Conservation (phyloP, 345 rosid genomes). For the Dovyalis caffra region DNA sequence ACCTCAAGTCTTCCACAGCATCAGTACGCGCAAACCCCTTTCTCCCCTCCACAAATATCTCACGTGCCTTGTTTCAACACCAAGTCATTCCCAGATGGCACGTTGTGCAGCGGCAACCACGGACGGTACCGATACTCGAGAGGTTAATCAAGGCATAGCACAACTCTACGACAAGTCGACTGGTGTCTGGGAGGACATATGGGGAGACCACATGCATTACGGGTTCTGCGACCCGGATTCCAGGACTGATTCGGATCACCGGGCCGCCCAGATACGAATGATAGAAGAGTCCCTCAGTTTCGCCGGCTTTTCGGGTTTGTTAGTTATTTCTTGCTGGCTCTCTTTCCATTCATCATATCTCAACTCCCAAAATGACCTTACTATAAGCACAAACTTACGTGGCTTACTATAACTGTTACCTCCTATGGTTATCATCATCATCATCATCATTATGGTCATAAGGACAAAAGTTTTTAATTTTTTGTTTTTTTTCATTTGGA, state of each 20-base stretch:
- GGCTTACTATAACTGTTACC: no score
- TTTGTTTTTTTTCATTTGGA: no score
- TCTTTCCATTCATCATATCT: neutral
- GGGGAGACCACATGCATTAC: conserved; percentile 99
- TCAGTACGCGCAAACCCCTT: no score
- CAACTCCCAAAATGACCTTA: no score
- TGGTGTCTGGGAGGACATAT: conserved; percentile 72
- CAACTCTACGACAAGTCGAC: conserved; percentile 87
- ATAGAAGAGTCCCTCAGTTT: conserved; percentile 80
- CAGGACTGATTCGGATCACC: conserved; percentile 47
- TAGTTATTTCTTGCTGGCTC: no score
- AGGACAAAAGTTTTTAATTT: no score
- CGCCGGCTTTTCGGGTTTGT: conserved; percentile 9
- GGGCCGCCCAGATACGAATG: conserved; percentile 86
- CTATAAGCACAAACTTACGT: no score
- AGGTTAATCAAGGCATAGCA: conserved; percentile 63
- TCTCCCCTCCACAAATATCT: no score
- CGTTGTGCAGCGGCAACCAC: neutral
- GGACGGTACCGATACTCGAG: neutral
- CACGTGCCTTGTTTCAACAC: neutral
- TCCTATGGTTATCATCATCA: no score
- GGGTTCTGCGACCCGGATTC: conserved; percentile 68
- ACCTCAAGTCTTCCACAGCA: no score
- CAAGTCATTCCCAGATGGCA: neutral
- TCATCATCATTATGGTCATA: no score